A percentile compares a stretch with the other conserved stretches of the same genome.
These are phyloP conservation scores for Mycena vulgaris DNA, from an alignment of 768 basidiomycete genomes.

Conservation along the genomic window DNA sequence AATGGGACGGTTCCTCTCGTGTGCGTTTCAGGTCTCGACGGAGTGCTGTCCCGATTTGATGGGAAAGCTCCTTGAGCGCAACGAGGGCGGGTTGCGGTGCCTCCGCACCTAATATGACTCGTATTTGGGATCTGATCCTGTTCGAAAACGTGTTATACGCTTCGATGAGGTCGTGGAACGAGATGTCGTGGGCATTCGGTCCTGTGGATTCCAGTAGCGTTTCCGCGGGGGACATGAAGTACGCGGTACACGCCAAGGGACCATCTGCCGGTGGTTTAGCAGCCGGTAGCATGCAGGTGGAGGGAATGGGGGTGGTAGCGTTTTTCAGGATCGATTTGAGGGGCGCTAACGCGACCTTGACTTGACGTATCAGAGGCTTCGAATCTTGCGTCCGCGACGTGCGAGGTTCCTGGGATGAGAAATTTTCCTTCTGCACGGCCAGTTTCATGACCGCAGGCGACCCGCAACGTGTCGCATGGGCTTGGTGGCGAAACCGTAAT, in stretches of 20 bases:
- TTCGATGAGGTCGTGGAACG: conserved; percentile 71
- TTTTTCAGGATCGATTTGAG: conserved; percentile 37
- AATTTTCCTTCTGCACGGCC: conserved; percentile 37
- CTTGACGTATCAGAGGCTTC: not conserved
- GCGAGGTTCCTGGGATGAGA: conserved; percentile 9
- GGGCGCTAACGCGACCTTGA: conserved; percentile 27
- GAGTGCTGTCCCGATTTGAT: conserved; percentile 57
- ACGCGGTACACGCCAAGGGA: conserved; percentile 39
- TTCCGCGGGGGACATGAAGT: conserved; percentile 60
- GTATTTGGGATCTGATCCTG: conserved; percentile 55
- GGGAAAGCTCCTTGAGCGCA: conserved; percentile 51
- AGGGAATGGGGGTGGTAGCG: conserved; percentile 8
- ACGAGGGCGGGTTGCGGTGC: conserved; percentile 43
- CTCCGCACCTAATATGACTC: conserved; percentile 34
- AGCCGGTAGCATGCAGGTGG: conserved; percentile 33
- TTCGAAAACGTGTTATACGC: conserved; percentile 69
- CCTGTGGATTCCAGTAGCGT: conserved; percentile 65
- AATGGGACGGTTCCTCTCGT: conserved; percentile 49
- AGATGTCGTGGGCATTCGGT: conserved; percentile 51
- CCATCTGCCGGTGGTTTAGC: conserved; percentile 14
- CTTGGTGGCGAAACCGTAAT: not conserved
- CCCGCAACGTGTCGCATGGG: conserved; percentile 25
- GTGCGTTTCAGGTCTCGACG: conserved; percentile 67
- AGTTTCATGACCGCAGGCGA: conserved; percentile 34
- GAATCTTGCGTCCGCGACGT: conserved; percentile 11